These are phyloP conservation scores for Mariannaea elegans DNA, from an alignment of 2,329 filamentous ascomycete species.

Conservation along the genomic window DNA sequence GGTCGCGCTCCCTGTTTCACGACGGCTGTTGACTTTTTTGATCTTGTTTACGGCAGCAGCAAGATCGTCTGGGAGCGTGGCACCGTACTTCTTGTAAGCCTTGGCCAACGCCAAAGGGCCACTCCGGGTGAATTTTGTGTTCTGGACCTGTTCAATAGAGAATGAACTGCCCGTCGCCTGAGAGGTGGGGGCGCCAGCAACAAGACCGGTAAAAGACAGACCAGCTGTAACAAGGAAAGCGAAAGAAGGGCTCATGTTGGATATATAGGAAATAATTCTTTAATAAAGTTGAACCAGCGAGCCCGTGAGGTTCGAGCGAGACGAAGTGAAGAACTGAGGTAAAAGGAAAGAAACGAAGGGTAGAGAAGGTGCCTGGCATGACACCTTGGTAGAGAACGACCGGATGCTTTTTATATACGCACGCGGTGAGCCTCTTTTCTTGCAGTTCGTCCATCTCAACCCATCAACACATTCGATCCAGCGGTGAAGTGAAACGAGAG, in stretches of 20 bases:
- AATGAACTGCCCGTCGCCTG: slow-evolving; percentile 13
- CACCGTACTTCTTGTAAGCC: slow-evolving; percentile 49
- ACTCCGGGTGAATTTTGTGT: slow-evolving; percentile 44
- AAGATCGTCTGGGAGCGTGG: slow-evolving; percentile 44
- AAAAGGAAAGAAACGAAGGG: not conserved
- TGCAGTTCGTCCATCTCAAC: not conserved
- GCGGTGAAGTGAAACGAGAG: not conserved
- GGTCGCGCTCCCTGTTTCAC: slow-evolving; percentile 40
- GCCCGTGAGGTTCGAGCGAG: not conserved
- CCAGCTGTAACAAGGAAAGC: slow-evolving; percentile 2
- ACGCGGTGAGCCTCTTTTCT: too few species aligned
- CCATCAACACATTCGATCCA: not conserved
- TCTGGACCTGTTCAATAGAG: slow-evolving; percentile 49
- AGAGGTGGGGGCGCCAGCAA: not conserved
- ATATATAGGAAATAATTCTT: not conserved
- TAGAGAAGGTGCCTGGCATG: not conserved
- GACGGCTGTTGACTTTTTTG: slow-evolving; percentile 12
- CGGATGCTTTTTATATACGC: not conserved
- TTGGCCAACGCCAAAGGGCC: slow-evolving; percentile 46
- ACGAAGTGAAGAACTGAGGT: not conserved
- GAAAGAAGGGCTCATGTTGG: slow-evolving; percentile 7
- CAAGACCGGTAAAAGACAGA: slow-evolving; percentile 9
- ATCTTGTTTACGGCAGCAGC: slow-evolving; percentile 6
- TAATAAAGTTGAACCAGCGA: not conserved
- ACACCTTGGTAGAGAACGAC: not conserved